Evolutionary conservation across 2,329 filamentous ascomycete species (phyloP), one percentile per base, ranked within the genome.

Genomic region (Clarireedia homoeocarpa): DNA sequence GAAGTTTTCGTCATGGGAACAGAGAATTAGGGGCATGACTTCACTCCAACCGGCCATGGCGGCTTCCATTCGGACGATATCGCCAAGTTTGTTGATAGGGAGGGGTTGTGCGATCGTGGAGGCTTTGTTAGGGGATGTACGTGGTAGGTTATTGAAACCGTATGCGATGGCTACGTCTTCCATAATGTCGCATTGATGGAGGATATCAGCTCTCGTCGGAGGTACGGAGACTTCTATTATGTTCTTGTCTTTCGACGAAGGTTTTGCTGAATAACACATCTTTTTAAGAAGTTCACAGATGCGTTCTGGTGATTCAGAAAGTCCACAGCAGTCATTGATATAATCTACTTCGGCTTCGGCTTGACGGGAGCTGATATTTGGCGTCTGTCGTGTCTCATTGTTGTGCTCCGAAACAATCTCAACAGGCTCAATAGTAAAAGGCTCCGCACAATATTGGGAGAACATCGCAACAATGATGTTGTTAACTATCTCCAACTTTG

Each of bases 401-500:
- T 97, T 97, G 78, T 97, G 94, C 50, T 90, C 83, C 9, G 94
- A 97, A 58, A 94, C 80, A 66, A 99, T 89, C 72, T 92, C 86
- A 66, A 99, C 84, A 4, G 94, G 91, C 73, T 99, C 94, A 64
- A 99, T 84, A 51, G 91, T 94, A 81, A 94, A 96, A 26, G 84
- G 83, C 69, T 96, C 89, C 20, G 82, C 80, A 68, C 89, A 91
- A 75, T 97, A 96, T 69, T 85, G 81, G 47, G 89, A 95, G 79
- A 99, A 99, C 92, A 99, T 99, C 67, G 92, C 84, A 44, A 96
- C 89, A 71, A 99, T 86, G 69, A 96, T 96, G 71, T 95, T 91
- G 74, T 88, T 89, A 59, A 96, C 92, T 62, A 99, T 89, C 65
- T 96, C 91, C 46, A 97, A 81, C 77, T 99, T 99, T 27, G 95